phyloP scores from a whole-genome alignment of 257 asterid species.

The Dorcoceras hygrometricum region DNA sequence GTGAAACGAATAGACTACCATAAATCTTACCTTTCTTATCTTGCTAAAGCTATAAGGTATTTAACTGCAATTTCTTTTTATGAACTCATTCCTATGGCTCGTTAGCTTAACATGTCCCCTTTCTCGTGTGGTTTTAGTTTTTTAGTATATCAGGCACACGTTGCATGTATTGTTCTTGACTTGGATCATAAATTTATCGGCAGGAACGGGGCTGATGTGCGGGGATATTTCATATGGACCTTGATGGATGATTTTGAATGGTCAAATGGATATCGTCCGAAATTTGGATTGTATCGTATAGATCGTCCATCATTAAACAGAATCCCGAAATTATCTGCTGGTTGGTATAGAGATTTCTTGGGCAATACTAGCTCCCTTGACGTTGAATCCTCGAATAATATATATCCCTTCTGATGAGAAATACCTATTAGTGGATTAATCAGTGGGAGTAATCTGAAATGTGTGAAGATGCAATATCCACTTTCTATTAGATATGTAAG shows the following conservation, averaged over 20 bases:
- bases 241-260: conserved; percentile 78
- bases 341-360: conserved; percentile 60
- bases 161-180: not conserved
- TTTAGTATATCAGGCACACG: too few relatives aligned
- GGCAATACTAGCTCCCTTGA: conserved; percentile 24
- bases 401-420: not conserved
- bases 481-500: too few relatives aligned
- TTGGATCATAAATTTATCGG: not conserved
- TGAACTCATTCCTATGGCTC: not conserved
- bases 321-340: conserved; percentile 55
- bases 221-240: conserved; percentile 74
- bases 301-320: conserved; percentile 43
- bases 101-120: not conserved
- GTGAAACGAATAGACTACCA: conserved; percentile 47
- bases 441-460: too few relatives aligned
- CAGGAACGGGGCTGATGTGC: conserved; percentile 65
- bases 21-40: conserved; percentile 53
- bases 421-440: not conserved
- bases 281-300: conserved; percentile 52
- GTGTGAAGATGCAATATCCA: too few relatives aligned
- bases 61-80: not conserved
- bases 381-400: conserved; percentile 2
- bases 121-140: not conserved
- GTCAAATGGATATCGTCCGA: conserved; percentile 41
- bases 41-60: conserved; percentile 66